Percentiles rank a stretch among this genome's conserved stretches.
These are phyloP conservation scores for Helicostylum pulchrum DNA, from an alignment of 192 early-diverging fungal genomes.

Conservation along the genomic window DNA sequence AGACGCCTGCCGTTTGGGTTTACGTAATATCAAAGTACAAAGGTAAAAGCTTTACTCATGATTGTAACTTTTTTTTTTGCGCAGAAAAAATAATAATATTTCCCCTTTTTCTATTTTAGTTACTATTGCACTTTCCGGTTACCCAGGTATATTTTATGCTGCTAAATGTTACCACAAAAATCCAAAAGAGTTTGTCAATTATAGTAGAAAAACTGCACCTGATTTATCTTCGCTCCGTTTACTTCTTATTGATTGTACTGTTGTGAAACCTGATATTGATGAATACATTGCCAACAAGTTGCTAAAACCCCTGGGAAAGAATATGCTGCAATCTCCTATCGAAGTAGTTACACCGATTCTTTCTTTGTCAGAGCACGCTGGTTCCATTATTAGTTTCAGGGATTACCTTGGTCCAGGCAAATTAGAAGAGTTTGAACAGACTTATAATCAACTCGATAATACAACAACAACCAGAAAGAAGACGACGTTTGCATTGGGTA, in stretches of 20 bases:
- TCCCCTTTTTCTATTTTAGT: constrained; percentile 27
- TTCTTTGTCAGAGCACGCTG: constrained; percentile 71
- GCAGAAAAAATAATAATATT: background rate
- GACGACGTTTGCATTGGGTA: constrained; percentile 17
- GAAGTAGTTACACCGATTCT: constrained; percentile 61
- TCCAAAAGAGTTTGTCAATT: constrained; percentile 44
- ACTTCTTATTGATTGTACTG: constrained; percentile 61
- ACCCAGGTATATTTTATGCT: constrained; percentile 59
- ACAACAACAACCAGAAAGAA: background rate
- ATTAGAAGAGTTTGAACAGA: constrained; percentile 24
- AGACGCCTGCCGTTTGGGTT: constrained; percentile 66
- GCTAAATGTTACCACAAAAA: constrained; percentile 55
- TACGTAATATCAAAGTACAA: constrained; percentile 63
- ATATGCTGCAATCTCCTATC: constrained; percentile 25
- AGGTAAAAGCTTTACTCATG: constrained; percentile 43
- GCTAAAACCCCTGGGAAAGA: constrained; percentile 40
- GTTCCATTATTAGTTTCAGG: constrained; percentile 65
- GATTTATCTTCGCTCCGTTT: constrained; percentile 59
- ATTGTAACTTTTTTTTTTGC: background rate
- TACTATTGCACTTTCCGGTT: constrained; percentile 67
- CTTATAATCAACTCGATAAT: background rate
- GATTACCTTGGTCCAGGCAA: constrained; percentile 48
- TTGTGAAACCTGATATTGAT: constrained; percentile 57
- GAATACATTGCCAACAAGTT: constrained; percentile 47
- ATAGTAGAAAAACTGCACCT: constrained; percentile 53